Conservation (phyloP, 176 grass and related monocot genomes). For the Eragrostis curvula region DNA sequence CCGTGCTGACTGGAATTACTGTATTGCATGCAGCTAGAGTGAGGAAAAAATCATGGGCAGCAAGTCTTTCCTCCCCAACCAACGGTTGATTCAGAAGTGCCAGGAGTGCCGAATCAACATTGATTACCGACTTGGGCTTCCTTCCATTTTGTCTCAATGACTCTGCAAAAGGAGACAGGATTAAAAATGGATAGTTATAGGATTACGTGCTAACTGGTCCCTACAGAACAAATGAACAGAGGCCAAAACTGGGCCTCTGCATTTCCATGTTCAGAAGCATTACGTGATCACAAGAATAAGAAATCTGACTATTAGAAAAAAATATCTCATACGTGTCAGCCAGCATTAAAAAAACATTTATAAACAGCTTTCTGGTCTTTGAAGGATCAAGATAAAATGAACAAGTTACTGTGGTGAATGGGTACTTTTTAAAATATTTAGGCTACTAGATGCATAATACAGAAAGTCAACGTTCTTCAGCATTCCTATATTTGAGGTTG, state of each 20-base stretch:
- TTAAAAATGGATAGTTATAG: slow-evolving; percentile 35
- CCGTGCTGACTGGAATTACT: slow-evolving; percentile 81
- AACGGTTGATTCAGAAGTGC: slow-evolving; percentile 70
- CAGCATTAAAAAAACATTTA: neutral
- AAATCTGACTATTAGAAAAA: neutral
- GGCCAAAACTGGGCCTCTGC: neutral
- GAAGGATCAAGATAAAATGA: neutral
- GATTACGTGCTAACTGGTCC: slow-evolving; percentile 1
- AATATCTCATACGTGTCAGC: neutral
- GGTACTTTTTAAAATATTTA: neutral
- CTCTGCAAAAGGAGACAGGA: slow-evolving; percentile 54
- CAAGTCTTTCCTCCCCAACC: slow-evolving; percentile 78
- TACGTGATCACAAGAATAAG: neutral
- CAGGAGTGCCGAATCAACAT: slow-evolving; percentile 67
- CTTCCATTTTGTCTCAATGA: slow-evolving; percentile 40
- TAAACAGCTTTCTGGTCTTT: neutral
- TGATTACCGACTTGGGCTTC: slow-evolving; percentile 56
- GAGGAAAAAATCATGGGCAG: slow-evolving; percentile 96
- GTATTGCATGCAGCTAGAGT: slow-evolving; percentile 98
- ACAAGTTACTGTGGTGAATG: neutral
- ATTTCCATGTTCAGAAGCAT: neutral
- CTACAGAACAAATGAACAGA: slow-evolving; percentile 21
- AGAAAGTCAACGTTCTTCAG: neutral
- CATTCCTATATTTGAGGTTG: neutral
- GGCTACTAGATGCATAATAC: slow-evolving; percentile 3